Evolutionary conservation across 2,329 filamentous ascomycete genomes (phyloP).

Genomic region (Helicocarpus griseus): DNA sequence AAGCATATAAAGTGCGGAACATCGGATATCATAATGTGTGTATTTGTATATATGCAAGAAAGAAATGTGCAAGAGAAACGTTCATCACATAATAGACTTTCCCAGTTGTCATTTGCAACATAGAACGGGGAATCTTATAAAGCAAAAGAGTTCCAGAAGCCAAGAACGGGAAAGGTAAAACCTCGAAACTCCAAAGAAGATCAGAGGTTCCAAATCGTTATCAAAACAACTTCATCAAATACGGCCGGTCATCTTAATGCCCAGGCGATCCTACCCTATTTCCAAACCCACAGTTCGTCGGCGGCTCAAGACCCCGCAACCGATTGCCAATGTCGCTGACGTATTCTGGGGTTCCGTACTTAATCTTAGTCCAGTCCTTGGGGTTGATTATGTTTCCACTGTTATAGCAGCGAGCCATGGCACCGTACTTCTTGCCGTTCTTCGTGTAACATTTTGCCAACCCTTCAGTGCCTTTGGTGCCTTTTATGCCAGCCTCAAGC

Average conservation of each 20-base stretch:
- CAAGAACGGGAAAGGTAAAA: no score
- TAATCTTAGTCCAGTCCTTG: neutral
- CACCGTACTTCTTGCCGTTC: neutral
- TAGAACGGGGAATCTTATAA: no score
- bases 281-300: neutral
- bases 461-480: neutral
- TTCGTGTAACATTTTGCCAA: neutral
- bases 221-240: no score
- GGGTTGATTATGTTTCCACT: neutral
- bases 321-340: slow-evolving; percentile 6
- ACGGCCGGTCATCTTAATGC: neutral
- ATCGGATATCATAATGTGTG: no score
- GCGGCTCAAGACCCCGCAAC: neutral
- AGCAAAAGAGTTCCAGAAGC: no score
- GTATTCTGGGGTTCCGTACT: neutral
- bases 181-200: no score
- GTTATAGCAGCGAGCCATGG: slow-evolving; percentile 5
- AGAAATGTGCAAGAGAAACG: no score
- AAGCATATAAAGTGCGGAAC: no score
- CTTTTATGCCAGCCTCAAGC: neutral
- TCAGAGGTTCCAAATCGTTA: no score
- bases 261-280: neutral
- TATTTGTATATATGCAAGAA: no score
- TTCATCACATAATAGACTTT: no score
- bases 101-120: no score